These are phyloP conservation scores for Nadsonia fulvescens DNA, from an alignment of 805 yeast species.

Conservation along the genomic window DNA sequence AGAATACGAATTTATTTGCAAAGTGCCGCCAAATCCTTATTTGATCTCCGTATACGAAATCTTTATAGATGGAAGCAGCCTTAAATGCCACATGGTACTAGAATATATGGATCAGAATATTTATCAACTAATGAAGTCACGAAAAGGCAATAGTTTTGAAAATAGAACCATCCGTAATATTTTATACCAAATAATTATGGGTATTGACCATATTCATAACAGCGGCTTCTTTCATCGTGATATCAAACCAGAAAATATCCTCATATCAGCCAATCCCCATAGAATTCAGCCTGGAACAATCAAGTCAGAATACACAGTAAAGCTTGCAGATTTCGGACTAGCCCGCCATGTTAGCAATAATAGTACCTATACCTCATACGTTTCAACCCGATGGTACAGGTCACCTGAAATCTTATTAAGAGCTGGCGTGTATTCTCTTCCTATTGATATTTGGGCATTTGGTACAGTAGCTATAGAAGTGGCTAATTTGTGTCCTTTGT, in stretches of 20 bases:
- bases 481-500: conserved; percentile 56
- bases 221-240: conserved; percentile 68
- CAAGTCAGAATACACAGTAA: conserved; percentile 36
- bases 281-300: conserved; percentile 39
- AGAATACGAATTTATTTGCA: conserved; percentile 19
- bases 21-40: conserved; percentile 53
- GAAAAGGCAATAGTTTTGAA: conserved; percentile 37
- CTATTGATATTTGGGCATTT: conserved; percentile 84
- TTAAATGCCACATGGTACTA: conserved; percentile 65
- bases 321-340: conserved; percentile 89
- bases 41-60: conserved; percentile 63
- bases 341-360: conserved; percentile 57
- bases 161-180: conserved; percentile 30
- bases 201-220: conserved; percentile 65
- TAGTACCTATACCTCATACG: conserved; percentile 57
- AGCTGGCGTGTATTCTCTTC: conserved; percentile 44
- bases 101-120: conserved; percentile 75
- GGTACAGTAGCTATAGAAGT: conserved; percentile 83
- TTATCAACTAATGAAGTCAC: conserved; percentile 52
- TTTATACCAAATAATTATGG: conserved; percentile 53
- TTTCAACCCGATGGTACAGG: conserved; percentile 92
- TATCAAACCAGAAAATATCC: conserved; percentile 82
- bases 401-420: conserved; percentile 65
- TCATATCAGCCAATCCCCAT: conserved; percentile 29
- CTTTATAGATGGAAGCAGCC: conserved; percentile 46